Percentiles rank a stretch among this genome's conserved stretches.
These are phyloP conservation scores for Nephelium lappaceum DNA, from an alignment of 345 rosid genomes.

Conservation along the genomic window DNA sequence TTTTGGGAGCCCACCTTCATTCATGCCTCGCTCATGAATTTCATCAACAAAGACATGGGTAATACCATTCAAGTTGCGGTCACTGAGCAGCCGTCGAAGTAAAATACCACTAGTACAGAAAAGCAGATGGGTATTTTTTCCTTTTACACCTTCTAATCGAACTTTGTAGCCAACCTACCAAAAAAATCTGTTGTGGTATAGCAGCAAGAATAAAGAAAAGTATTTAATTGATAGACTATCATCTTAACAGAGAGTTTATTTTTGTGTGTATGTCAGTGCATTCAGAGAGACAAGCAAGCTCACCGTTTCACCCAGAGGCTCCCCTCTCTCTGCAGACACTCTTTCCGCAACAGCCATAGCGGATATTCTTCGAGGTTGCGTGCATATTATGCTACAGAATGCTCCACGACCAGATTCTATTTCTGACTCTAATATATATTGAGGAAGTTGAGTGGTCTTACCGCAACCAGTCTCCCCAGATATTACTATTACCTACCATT, in stretches of 20 bases:
- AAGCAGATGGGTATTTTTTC: slow-evolving; percentile 88
- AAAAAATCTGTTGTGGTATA: slow-evolving; percentile 58
- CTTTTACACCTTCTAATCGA: slow-evolving; percentile 95
- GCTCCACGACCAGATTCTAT: slow-evolving; percentile 99
- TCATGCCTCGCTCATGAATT: slow-evolving; percentile 99
- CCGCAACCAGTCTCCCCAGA: slow-evolving; percentile 99
- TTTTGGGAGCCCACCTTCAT: slow-evolving; percentile 69
- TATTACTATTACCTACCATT: slow-evolving; percentile 78
- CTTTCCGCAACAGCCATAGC: slow-evolving; percentile 98
- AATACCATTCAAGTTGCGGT: slow-evolving; percentile 83
- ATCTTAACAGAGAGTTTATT: neutral
- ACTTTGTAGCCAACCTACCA: slow-evolving; percentile 98
- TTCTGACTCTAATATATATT: slow-evolving; percentile 92
- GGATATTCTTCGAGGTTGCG: slow-evolving; percentile 98
- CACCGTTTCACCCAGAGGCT: slow-evolving; percentile 96
- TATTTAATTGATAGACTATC: slow-evolving; percentile 17
- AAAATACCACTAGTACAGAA: slow-evolving; percentile 98
- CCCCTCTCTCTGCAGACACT: slow-evolving; percentile 96
- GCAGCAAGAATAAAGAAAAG: slow-evolving; percentile 47
- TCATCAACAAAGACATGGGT: slow-evolving; percentile 99
- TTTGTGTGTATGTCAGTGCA: slow-evolving; percentile 4
- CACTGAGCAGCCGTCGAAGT: slow-evolving; percentile 85
- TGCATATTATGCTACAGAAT: slow-evolving; percentile 92
- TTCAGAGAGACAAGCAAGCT: slow-evolving; percentile 36
- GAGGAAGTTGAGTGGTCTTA: slow-evolving; percentile 99